Percentiles rank a stretch among this genome's conserved stretches.
These are phyloP conservation scores for Aspergillus alliaceus DNA, from an alignment of 2,329 filamentous ascomycete genomes.

Conservation along the genomic window DNA sequence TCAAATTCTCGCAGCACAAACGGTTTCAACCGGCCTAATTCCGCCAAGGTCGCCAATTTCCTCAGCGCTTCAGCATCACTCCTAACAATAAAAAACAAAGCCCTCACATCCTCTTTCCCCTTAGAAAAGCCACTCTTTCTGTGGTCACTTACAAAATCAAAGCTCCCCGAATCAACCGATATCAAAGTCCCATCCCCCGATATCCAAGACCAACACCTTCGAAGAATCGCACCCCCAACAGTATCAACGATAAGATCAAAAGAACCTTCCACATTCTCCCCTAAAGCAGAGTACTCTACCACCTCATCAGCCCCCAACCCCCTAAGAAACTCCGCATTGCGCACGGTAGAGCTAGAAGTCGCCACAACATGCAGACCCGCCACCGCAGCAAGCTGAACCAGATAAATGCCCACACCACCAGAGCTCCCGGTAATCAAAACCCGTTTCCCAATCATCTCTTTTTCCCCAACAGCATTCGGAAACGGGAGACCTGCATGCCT, in stretches of 20 bases:
- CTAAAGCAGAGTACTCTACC: constrained; percentile 36
- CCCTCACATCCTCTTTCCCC: constrained; percentile 15
- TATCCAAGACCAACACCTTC: constrained; percentile 22
- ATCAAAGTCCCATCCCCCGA: constrained; percentile 19
- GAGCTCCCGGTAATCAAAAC: constrained; percentile 41
- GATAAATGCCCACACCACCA: constrained; percentile 40
- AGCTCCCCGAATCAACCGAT: constrained; percentile 30
- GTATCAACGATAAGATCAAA: constrained; percentile 30
- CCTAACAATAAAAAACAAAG: constrained; percentile 13
- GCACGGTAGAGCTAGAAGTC: constrained; percentile 32
- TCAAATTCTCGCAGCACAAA: constrained; percentile 7
- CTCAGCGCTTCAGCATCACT: neutral
- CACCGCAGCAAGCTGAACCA: constrained; percentile 38
- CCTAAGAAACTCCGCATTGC: constrained; percentile 35
- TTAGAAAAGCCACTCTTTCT: constrained; percentile 15
- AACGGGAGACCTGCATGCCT: constrained; percentile 18
- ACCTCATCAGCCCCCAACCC: constrained; percentile 39
- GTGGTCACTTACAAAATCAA: constrained; percentile 28
- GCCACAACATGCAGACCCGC: constrained; percentile 35
- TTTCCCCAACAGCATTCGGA: neutral
- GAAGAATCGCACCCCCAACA: constrained; percentile 25
- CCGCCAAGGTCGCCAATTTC: constrained; percentile 1
- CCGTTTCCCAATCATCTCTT: neutral
- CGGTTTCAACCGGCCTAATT: neutral
- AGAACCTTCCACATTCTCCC: neutral